Evolutionary conservation across 805 yeast genomes (phyloP), one percentile per base, ranked within the genome.

Genomic region (Ogataea chonburiensis): DNA sequence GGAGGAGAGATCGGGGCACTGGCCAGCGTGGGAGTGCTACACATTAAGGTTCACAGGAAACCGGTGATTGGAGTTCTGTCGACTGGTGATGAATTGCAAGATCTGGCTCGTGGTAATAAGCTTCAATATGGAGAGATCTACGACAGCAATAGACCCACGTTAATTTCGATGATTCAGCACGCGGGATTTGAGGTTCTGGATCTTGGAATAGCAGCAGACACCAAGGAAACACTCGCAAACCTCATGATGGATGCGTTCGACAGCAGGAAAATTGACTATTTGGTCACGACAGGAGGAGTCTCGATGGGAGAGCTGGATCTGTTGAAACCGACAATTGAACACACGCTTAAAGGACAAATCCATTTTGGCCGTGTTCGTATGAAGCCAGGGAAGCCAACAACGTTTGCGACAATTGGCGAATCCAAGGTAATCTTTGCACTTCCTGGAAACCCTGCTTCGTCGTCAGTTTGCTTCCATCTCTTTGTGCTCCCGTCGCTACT

Each of bases 341-440:
- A 65, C 22, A 42, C 40, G 8, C 44, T 74, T 12, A 55, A 58
- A 0, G 79, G 77, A 1, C 47, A 41, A 0, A 68, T 74, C 23
- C 75, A 71, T 41, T 74, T 74, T 49, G 80, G 80, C 5, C 53
- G 79, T 26, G 77, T 74, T 5, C 65, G 66, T n/a, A 74, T 74
- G 77, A 74, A 74, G 45, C 80, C 80, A 1, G 80, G 80, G 0
- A 74, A 74, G 43, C 80, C 80, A 3, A 69, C 77, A 2, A 74
- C 80, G 1, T 74, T 73, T 59, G 79, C 78, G 0, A 71, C 77
- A 0, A 71, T 75, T 0, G 46, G 40, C 10, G 6, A 24, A 8
- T 37, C 42, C 7, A 68, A 59, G 34, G 49, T 60, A 3, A 61
- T 74, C 1, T 70, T 74, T 55, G 77, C 73, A 0, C 57, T 74